A percentile compares a stretch with the other conserved stretches of the same genome.
These are phyloP conservation scores for Nemania diffusa DNA, from an alignment of 2,329 filamentous ascomycete genomes.

Conservation along the genomic window DNA sequence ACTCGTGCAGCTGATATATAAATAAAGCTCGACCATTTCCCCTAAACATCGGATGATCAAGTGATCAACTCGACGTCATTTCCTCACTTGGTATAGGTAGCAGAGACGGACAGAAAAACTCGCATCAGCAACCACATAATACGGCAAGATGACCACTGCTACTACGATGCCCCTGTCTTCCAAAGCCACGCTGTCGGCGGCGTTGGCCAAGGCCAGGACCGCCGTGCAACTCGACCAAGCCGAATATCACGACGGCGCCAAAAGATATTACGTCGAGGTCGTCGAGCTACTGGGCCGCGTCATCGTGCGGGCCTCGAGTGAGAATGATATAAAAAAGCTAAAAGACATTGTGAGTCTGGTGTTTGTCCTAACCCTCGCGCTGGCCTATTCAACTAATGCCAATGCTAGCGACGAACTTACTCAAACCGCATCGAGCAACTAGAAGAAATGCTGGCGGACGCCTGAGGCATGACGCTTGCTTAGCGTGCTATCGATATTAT, in stretches of 20 bases:
- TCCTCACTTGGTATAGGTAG: too few relatives aligned
- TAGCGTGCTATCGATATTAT: background rate
- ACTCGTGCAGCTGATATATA: slow-evolving; percentile 12
- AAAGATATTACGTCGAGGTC: slow-evolving; percentile 44
- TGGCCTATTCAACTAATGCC: slow-evolving; percentile 30
- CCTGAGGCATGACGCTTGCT: slow-evolving; percentile 1
- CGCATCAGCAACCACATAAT: background rate
- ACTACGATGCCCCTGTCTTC: slow-evolving; percentile 39
- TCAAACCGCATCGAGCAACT: slow-evolving; percentile 41
- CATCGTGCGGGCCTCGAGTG: slow-evolving; percentile 37
- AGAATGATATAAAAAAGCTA: slow-evolving; percentile 39
- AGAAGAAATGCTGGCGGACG: slow-evolving; percentile 22
- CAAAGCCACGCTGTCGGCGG: slow-evolving; percentile 44
- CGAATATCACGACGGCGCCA: slow-evolving; percentile 43
- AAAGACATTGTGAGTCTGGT: slow-evolving; percentile 39
- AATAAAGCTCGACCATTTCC: background rate
- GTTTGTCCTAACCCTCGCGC: background rate
- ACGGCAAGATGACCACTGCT: background rate
- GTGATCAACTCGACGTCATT: background rate
- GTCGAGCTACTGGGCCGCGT: slow-evolving; percentile 42
- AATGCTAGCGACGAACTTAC: slow-evolving; percentile 39
- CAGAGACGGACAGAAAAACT: background rate
- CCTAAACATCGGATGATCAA: background rate
- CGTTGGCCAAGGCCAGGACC: slow-evolving; percentile 45
- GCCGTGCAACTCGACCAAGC: slow-evolving; percentile 47